Evolutionary conservation across 1,139 yeast genomes (phyloP), one percentile per base, ranked within the genome.

Genomic region (Diutina mesorugosa): DNA sequence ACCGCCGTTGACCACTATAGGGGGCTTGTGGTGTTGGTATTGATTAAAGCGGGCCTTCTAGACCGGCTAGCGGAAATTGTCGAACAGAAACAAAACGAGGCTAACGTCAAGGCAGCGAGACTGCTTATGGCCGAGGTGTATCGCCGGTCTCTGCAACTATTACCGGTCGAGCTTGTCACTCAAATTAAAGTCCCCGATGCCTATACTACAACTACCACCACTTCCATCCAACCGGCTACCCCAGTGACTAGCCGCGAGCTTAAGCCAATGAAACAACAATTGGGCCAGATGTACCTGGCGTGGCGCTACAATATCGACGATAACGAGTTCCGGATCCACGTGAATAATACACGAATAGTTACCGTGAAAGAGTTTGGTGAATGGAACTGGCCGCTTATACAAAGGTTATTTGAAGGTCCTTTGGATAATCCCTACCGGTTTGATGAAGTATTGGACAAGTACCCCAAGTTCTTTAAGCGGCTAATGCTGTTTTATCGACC

Each of bases 401-500:
- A 79, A 8, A 85, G 81, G 57, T 70, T 93, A 28, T 79, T 90
- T 59, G 87, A 81, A 61, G 97, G 97, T 0, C 96, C 97, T 0
- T 70, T 93, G 29, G 69, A 81, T 58, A 86, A 83, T 62, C 86
- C 90, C 0, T 80, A 76, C 61, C 72, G 90, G 54, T 76, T 95
- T 56, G 96, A 90, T 41, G 99, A 93, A 60, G 73, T 87, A 0
- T 74, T 84, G 47, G 86, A 81, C 61, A 86, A 88, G 9, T 87
- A 67, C 55, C 79, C 98, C 0, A 91, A 90, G 64, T 90, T 93
- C 64, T 77, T 91, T 68, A 91, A 93, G 65, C 73, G 97, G 57
- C 68, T 93, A 41, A 70, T 91, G 64, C 87, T 96, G 3, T 95
- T 93, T 66, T 93, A 85, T 66, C 77, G 98, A 55, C 99, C 99